Base-by-base conservation (phyloP, 2,329 filamentous ascomycete species). In the Diaporthe amygdali region DNA sequence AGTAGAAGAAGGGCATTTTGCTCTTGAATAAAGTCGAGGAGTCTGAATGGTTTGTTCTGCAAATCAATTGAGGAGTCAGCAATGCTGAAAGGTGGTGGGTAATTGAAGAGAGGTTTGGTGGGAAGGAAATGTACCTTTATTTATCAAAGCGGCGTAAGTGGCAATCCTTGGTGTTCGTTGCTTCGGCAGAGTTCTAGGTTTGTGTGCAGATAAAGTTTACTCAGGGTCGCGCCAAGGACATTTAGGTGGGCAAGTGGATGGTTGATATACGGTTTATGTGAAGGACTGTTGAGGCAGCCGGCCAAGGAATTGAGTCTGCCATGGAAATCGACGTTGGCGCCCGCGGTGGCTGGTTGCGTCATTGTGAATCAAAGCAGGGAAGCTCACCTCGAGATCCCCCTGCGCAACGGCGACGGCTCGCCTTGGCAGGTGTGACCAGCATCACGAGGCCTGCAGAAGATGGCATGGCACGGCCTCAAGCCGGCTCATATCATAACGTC, bases 1-100 rank as follows among this genome's bases (percentile, higher is more conserved):
- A 79, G 76, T 83, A 87, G 78, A 84, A 85, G 70, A 88, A 78
- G 70, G 82, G 84, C 85, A 87, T 88, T 49, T 34, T 52, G 39
- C 51, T 30, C n/a, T 66, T 30, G 44, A 39, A 87, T 87, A 85
- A 39, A 41, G 6, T 30, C 49, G 22, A 8, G 17, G 49, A 6
- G 7, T 52, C 15, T 52, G 17, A 27, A 27, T 27, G 47, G 9
- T 30, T 12, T 30, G 12, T 5, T 49, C 44, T 49, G 30, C 7
- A 3, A 14, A 3, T 15, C 0, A 15, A 5, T 6, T 14, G 1
- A 2, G 5, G n/a, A 12, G 25, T 49, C 30, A 64, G 44, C 14
- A 5, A 20, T 37, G 30, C n/a, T 37, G 6, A 7, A 14, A 4
- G 14, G n/a, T 10, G 6, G 14, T 20, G 27, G 12, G 15, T 27